Evolutionary conservation across 805 yeast genomes (phyloP).

Genomic region (Candida alai): DNA sequence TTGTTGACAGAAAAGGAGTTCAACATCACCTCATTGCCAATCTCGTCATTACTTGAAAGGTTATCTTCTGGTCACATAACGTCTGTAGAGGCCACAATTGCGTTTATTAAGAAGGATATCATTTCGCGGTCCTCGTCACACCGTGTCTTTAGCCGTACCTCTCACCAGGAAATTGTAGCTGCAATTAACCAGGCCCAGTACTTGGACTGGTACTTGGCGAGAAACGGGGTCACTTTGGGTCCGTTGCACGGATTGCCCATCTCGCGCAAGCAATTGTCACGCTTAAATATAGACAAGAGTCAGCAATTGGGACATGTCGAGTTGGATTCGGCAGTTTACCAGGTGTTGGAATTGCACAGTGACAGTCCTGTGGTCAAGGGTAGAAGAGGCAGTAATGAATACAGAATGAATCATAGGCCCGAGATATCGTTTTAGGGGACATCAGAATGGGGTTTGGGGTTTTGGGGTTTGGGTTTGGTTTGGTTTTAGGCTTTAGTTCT

Average conservation of each 20-base stretch:
- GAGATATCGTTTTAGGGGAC: slow-evolving; percentile 1
- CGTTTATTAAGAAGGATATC: slow-evolving; percentile 41
- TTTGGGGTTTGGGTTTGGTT: slow-evolving; percentile 1
- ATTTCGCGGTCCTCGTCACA: slow-evolving; percentile 21
- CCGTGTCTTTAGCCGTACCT: slow-evolving; percentile 41
- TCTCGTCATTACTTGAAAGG: slow-evolving; percentile 21
- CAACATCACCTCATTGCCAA: slow-evolving; percentile 34
- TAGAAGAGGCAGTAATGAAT: neutral
- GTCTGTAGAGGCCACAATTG: slow-evolving; percentile 35
- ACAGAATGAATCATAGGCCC: slow-evolving; percentile 3
- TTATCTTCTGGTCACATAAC: slow-evolving; percentile 31
- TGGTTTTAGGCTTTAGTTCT: too few species aligned
- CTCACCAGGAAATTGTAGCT: slow-evolving; percentile 19
- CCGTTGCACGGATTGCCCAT: slow-evolving; percentile 67
- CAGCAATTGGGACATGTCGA: slow-evolving; percentile 34
- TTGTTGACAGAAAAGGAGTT: slow-evolving; percentile 32
- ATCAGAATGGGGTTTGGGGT: neutral
- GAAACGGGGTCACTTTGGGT: slow-evolving; percentile 49
- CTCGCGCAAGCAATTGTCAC: slow-evolving; percentile 13
- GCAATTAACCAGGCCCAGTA: slow-evolving; percentile 54
- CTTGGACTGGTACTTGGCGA: slow-evolving; percentile 47
- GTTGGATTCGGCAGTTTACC: slow-evolving; percentile 8
- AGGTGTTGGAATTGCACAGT: neutral
- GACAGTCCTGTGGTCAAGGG: too few species aligned
- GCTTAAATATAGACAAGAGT: slow-evolving; percentile 47